Percentiles rank a stretch among this genome's conserved stretches.
phyloP scores from a whole-genome alignment of 192 early-diverging fungal species.

The Coemansia sp. region DNA sequence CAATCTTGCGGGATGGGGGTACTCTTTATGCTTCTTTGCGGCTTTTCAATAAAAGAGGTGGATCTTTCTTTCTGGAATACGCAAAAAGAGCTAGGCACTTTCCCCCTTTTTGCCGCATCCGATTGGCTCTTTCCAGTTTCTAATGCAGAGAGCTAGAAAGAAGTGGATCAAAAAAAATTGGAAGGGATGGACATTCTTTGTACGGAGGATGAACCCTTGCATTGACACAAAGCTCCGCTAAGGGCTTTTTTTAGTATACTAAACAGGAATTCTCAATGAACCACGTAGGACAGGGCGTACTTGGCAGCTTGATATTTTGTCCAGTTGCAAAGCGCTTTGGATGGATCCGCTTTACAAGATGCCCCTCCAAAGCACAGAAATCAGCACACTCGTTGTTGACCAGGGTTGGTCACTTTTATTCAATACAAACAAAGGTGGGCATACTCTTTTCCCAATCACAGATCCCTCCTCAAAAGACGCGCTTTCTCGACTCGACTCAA shows the following conservation, averaged over 20 bases:
- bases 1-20: neutral
- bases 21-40: neutral
- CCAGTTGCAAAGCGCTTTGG: neutral
- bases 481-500: neutral
- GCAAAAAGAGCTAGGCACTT: neutral
- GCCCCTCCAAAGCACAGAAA: neutral
- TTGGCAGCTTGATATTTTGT: neutral
- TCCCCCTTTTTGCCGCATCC: neutral
- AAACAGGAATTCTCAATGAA: neutral
- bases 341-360: neutral
- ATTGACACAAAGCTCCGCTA: slow-evolving; percentile 8
- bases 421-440: neutral
- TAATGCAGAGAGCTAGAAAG: neutral
- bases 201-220: neutral
- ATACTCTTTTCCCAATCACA: neutral
- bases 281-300: neutral
- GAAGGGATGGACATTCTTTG: neutral
- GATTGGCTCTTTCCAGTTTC: neutral
- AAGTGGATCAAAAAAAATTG: neutral
- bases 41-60: neutral
- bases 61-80: neutral
- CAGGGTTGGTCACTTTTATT: neutral
- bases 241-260: neutral
- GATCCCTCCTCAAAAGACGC: neutral
- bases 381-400: neutral